Base-by-base conservation (phyloP, 2,329 filamentous ascomycete genomes). In the Aspergillus piperis region DNA sequence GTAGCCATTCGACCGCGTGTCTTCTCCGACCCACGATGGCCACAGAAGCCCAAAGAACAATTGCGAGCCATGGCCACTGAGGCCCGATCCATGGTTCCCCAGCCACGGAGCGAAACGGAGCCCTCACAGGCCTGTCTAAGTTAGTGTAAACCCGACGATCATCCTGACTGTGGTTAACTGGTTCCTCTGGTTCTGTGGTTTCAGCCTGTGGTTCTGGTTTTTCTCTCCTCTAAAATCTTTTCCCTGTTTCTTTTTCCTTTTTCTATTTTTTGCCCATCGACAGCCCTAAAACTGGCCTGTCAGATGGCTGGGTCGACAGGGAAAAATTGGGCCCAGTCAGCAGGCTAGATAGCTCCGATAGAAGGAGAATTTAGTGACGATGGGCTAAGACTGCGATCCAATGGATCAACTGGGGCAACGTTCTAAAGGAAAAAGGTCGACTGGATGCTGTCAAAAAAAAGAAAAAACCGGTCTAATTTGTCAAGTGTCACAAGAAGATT, bases 401-500 rank as follows among this genome's bases (percentile, higher is more conserved):
- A 47, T 55, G 53, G 53, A 44, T 55, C 41, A 11, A 47, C 53
- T 55, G 53, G 39, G 42, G 53, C 41, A 38, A 39, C 15, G 54
- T 10, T 38, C 15, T 19, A 25, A 30, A 17, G 11, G 27, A 25
- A 30, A 17, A 47, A 48, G 38, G 49, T 57, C 44, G 15, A 54
- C 32, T 36, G 32, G 32, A 36, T 36, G 11, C 32, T 42, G 23
- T 42, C 23, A 47, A 47, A 61, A 57, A 25, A 27, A 54, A 27
- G 56, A 39, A 39, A 55, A 44, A 32, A 44, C 25, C 47, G n/a
- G 36, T 13, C 25, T 50, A 21, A 25, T 41, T n/a, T 32, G 41
- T 58, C 49, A 39, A 50, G 39, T 57, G 27, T 53, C n/a, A 58
- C 51, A 48, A 53, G 27, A 49, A 47, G 57, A 47, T 55, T 54